Conservation (phyloP, 164 flowering plant genomes). For the Umbellularia californica region DNA sequence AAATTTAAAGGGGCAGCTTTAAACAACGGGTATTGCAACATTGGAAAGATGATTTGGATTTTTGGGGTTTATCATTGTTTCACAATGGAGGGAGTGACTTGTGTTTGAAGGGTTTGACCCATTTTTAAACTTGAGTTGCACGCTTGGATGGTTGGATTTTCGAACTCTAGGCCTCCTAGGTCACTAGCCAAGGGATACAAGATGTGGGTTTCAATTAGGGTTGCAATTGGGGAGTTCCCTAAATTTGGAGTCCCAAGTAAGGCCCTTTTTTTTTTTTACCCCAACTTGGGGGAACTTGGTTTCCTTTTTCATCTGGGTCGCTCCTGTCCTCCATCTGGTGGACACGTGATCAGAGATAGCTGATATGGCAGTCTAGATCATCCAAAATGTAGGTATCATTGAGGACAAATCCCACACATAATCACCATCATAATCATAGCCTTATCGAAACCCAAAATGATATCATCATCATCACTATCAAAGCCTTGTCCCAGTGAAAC, state of each 20-base stretch:
- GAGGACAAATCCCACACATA: conserved; percentile 1
- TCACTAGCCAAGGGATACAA: conserved; percentile 55
- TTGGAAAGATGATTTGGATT: conserved; percentile 12
- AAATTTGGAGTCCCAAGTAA: conserved; percentile 53
- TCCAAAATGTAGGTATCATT: no score
- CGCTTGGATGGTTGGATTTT: conserved; percentile 38
- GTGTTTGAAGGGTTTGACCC: conserved; percentile 42
- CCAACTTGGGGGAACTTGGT: not conserved
- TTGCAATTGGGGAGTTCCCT: conserved; percentile 50
- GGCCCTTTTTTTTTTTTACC: conserved; percentile 38
- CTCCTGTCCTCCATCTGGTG: conserved; percentile 29
- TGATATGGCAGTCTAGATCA: no score
- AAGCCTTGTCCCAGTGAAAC: not conserved
- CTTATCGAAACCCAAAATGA: conserved; percentile 1
- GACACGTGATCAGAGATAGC: conserved; percentile 21
- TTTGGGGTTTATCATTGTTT: conserved; percentile 16
- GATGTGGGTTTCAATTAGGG: conserved; percentile 45
- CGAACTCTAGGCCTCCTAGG: conserved; percentile 67
- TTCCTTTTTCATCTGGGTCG: conserved; percentile 8
- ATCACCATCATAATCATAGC: conserved; percentile 20
- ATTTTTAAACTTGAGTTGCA: conserved; percentile 21
- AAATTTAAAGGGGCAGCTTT: not conserved
- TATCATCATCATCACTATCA: conserved; percentile 5
- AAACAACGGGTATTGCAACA: not conserved
- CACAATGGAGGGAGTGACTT: conserved; percentile 42